Base-by-base conservation (phyloP, 768 basidiomycete species). In the Lentinula detonsa region DNA sequence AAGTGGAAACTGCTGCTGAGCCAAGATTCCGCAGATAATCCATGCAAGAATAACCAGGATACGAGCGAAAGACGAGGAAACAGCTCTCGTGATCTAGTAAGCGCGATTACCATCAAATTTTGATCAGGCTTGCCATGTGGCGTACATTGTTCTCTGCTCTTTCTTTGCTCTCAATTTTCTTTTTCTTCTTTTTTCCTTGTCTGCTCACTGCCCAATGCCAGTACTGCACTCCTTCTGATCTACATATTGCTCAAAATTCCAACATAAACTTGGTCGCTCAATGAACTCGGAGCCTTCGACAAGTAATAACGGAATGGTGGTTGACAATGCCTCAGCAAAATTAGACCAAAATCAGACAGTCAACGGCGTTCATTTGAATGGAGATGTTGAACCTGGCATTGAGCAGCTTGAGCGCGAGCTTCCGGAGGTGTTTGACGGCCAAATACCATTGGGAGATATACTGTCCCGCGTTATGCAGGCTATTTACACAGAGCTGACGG, bases 11-110 rank as follows among this genome's bases (percentile, higher is more conserved):
- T 6, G 94, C 94, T 49, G 86, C 91, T 58, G 89, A 90, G 39
- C 93, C 92, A 15, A 94, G 79, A 35, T 78, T 91, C 65, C 90
- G 81, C 61, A 94, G 74, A 68, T 92, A 91, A 65, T 94, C 92
- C 92, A 94, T 93, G 40, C 23, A 35, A 50, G 48, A 51, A 33
- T 8, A 13, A 43, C 42, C 18, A 9, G 21, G 13, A 8, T 39
- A 13, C 7, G 37, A 39, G 2, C 5, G 37, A 39, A 39, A 39
- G 37, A 13, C 13, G 37, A 8, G 37, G 7, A 8, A 48, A 23
- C 18, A n/a, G 13, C 42, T 48, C 11, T 16, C 4, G 21, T 10
- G 7, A 23, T n/a, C 18, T 4, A 23, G 10, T 28, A 48, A 48
- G 8, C 46, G 46, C 5, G 46, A 37, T 13, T 9, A 34, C 13